Percentiles rank a stretch among this genome's conserved stretches.
phyloP scores from a whole-genome alignment of 345 rosid species.

The Streptanthus diversifolius region DNA sequence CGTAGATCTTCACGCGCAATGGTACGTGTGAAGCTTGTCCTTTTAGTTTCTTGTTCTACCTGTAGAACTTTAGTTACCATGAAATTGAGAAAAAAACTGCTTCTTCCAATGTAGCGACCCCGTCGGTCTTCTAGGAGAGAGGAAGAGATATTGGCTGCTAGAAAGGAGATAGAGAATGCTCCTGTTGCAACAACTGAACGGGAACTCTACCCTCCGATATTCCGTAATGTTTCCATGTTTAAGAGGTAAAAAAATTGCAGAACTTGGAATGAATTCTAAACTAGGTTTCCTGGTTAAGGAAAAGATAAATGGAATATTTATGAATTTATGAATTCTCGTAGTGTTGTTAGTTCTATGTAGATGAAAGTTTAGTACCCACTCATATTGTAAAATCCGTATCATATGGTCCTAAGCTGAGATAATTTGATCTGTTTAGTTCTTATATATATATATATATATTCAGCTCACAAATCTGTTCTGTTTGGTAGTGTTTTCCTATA shows the following conservation, averaged over 20 bases:
- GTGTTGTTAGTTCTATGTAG: not conserved
- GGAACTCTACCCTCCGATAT: slow-evolving; percentile 77
- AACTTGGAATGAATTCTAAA: not conserved
- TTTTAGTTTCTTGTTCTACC: not conserved
- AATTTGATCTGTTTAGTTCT: not conserved
- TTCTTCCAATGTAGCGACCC: slow-evolving; percentile 59
- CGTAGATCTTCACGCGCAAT: slow-evolving; percentile 65
- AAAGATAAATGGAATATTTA: not conserved
- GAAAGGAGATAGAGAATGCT: slow-evolving; percentile 62
- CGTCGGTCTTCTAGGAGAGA: slow-evolving; percentile 72
- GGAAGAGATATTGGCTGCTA: slow-evolving; percentile 63
- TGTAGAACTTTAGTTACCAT: not conserved
- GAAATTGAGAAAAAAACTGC: not conserved
- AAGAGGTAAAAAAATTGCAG: slow-evolving; percentile 47
- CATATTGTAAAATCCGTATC: not conserved
- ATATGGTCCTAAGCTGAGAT: not conserved
- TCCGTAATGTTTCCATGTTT: slow-evolving; percentile 81
- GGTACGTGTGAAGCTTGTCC: slow-evolving; percentile 38
- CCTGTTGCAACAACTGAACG: slow-evolving; percentile 36
- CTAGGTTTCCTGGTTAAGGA: not conserved
- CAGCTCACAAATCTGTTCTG: not conserved
- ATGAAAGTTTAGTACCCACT: not conserved
- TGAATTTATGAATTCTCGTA: not conserved
- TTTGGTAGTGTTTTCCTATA: slow-evolving; percentile 1
- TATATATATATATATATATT: not conserved